Base-by-base conservation (phyloP, 2,329 filamentous ascomycete species). In the Conoideocrella luteorostrata region DNA sequence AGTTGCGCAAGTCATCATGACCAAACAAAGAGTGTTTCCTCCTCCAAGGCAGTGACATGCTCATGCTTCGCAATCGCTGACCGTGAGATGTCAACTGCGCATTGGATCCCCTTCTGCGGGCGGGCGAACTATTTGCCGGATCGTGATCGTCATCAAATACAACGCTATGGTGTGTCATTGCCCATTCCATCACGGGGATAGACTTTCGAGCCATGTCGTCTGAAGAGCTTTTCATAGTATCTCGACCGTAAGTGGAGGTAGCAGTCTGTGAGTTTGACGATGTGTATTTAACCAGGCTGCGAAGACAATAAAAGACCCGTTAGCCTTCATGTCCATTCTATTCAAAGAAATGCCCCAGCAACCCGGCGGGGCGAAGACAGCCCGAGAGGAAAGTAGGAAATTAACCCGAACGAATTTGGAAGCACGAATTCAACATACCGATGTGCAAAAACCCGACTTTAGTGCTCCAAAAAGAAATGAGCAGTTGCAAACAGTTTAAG, bases 21-120 rank as follows among this genome's bases (percentile, higher is more conserved):
- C 54, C 52, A 41, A 69, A 60, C 7, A 66, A 47, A 18, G 65
- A 56, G 1, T 69, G 69, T 55, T 71, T 75, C 33, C 67, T 69
- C 36, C 69, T 68, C 70, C 72, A 75, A 6, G 69, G 64, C 12
- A 75, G 54, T 6, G 72, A 74, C 38, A 72, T 60, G 56, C 72
- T 78, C 54, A 72, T 61, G 58, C 71, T 75, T 41, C 72, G 67
- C 30, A 66, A 60, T 18, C 68, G 68, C 47, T 61, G 63, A n/a
- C 63, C 59, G 43, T 60, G 61, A 37, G 57, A 50, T 13, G 52
- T 18, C 7, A 11, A n/a, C 9, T 37, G 32, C 23, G 28, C 17
- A 11, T 23, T 24, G 7, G 39, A 38, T 6, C 33, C 24, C 21
- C 35, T 34, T 13, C 42, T 39, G 21, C 17, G 28, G 15, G 35